Base-by-base conservation (phyloP, 192 early-diverging fungal species). In the Backusella liffmaniae region DNA sequence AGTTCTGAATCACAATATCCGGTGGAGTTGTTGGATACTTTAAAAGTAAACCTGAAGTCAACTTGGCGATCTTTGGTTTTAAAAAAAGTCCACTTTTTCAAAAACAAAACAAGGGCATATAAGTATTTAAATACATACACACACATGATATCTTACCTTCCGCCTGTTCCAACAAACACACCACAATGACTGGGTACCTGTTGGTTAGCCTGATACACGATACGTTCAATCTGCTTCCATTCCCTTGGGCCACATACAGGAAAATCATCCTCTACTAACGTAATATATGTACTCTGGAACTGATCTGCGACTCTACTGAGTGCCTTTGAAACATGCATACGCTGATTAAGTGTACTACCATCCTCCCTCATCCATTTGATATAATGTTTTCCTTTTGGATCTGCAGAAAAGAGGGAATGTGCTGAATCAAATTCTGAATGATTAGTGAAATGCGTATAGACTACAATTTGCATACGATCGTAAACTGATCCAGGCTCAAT, bases 81-180 rank as follows among this genome's bases (percentile, higher is more conserved):
- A 82, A 70, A 41, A 82, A 74, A 15, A 82, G 36, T 4, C 81
- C 77, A 72, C 81, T 81, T 49, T 49, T 49, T 49, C 46, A 49
- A 35, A 26, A 15, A 75, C 30, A 66, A 53, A 41, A 23, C 16
- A 23, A 23, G 53, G 21, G 3, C 26, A 10, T 21, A 59, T 23
- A 71, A 21, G 16, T n/a, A 49, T 49, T 18, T 49, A n/a, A 49
- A 49, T 16, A n/a, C 46, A 49, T 16, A n/a, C 46, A 1, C 15
- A 74, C 78, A n/a, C 16, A 49, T 49, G 18, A 49, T 62, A 10
- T 29, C 7, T 62, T 62, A 62, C 73, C 82, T 85, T 32, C 86
- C 86, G 34, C 86, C 86, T 1, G 86, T 88, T 21, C 84, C 86
- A 13, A 88, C 74, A 80, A 88, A 88, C 6, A 88, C 74, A 15